These are phyloP conservation scores for Tylopilus vinaceipallidus DNA, from an alignment of 768 basidiomycete species.

Conservation along the genomic window DNA sequence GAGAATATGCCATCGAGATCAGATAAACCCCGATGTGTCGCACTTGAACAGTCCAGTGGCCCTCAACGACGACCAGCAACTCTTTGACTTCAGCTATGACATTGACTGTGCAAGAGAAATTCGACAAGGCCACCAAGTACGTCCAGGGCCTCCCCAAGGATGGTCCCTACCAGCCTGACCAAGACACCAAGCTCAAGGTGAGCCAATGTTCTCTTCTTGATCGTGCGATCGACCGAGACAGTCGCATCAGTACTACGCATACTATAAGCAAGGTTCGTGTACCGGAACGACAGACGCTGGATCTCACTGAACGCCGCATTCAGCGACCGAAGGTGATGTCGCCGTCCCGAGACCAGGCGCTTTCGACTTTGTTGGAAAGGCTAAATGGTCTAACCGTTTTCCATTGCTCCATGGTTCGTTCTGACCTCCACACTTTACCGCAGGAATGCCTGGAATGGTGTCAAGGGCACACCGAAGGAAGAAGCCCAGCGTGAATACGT, in stretches of 20 bases:
- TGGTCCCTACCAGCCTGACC: conserved; percentile 70
- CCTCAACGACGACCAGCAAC: conserved; percentile 2
- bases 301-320: background rate
- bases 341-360: conserved; percentile 65
- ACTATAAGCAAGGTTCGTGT: conserved; percentile 85
- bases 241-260: conserved; percentile 76
- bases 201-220: conserved; percentile 29
- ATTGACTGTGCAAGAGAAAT: conserved; percentile 46
- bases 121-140: conserved; percentile 72
- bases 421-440: background rate
- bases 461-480: conserved; percentile 72
- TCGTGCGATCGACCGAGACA: conserved; percentile 7
- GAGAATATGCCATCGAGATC: conserved; percentile 7
- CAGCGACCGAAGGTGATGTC: conserved; percentile 75
- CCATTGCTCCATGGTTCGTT: background rate
- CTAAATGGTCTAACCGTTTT: conserved; percentile 68
- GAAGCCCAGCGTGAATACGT: conserved; percentile 76
- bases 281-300: background rate
- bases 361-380: conserved; percentile 84
- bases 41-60: background rate
- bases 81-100: conserved; percentile 48
- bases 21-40: conserved; percentile 15
- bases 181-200: conserved; percentile 79
- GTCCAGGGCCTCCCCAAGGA: conserved; percentile 63
- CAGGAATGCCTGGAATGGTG: conserved; percentile 84